phyloP scores from a whole-genome alignment of 208 protist species.

The Acanthamoeba sp. region DNA sequence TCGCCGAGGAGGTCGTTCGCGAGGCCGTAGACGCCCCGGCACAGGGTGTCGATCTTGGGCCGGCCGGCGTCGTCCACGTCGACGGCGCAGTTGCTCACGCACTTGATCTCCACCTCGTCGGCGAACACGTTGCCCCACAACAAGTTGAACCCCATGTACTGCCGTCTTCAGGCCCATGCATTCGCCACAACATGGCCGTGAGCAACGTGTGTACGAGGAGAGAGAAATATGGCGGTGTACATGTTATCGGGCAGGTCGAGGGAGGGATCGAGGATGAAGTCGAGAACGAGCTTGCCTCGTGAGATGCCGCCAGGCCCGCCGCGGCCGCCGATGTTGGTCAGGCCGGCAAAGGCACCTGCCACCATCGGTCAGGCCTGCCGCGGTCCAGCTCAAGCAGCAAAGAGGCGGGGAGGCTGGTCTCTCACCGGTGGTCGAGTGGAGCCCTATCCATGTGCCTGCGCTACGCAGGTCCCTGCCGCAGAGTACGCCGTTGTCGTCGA shows the following conservation, averaged over 20 bases:
- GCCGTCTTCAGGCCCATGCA: background rate
- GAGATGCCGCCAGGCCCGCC: constrained; percentile 29
- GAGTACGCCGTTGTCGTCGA: background rate
- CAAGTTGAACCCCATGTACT: constrained; percentile 25
- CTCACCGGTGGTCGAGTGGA: constrained; percentile 10
- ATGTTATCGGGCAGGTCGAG: background rate
- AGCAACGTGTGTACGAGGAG: background rate
- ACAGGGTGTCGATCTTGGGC: background rate
- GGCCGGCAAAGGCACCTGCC: background rate
- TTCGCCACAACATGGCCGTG: background rate
- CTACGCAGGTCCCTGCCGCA: background rate
- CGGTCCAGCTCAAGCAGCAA: background rate
- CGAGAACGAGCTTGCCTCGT: background rate
- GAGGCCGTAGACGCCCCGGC: background rate
- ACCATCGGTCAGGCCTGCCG: background rate
- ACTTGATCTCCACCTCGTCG: background rate
- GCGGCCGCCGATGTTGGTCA: constrained; percentile 42
- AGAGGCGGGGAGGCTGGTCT: background rate
- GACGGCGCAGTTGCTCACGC: constrained; percentile 39
- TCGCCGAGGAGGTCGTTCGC: constrained; percentile 19
- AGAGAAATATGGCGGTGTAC: background rate
- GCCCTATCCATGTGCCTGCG: background rate
- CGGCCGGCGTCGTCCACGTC: background rate
- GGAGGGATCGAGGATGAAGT: constrained; percentile 10
- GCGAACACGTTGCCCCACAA: constrained; percentile 16